A percentile compares a stretch with the other conserved stretches of the same genome.
Conservation (phyloP, 1,139 yeast genomes). For the Hanseniaspora uvarum region DNA sequence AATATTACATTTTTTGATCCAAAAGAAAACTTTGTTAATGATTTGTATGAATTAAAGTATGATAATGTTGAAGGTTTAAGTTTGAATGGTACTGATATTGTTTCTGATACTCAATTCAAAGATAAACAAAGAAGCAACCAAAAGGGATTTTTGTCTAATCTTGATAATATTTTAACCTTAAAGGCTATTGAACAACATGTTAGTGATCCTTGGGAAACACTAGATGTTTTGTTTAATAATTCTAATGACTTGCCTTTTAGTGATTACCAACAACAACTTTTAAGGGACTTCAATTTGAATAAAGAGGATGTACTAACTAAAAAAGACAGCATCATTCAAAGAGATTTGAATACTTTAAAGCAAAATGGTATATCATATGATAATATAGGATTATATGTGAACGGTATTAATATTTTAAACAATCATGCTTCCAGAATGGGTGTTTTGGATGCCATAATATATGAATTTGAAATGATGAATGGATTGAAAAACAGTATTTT, state of each 20-base stretch:
- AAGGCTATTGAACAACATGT: background rate
- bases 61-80: background rate
- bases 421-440: constrained; percentile 23
- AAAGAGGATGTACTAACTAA: background rate
- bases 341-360: constrained; percentile 17
- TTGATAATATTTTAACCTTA: constrained; percentile 2
- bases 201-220: background rate
- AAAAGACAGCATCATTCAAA: background rate
- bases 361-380: constrained; percentile 27
- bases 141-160: constrained; percentile 7
- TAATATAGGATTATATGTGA: constrained; percentile 45
- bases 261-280: constrained; percentile 1
- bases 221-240: background rate
- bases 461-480: constrained; percentile 22
- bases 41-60: constrained; percentile 2
- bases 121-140: constrained; percentile 12
- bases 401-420: constrained; percentile 43
- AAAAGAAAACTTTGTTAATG: background rate
- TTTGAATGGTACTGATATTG: background rate
- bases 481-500: constrained; percentile 18
- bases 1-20: background rate
- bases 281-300: constrained; percentile 1
- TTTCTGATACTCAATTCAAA: constrained; percentile 2
- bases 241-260: background rate
- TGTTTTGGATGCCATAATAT: constrained; percentile 21